These are phyloP conservation scores for Ceratobasidium sp. DNA, from an alignment of 1,284 basidiomycete genomes.

Conservation along the genomic window DNA sequence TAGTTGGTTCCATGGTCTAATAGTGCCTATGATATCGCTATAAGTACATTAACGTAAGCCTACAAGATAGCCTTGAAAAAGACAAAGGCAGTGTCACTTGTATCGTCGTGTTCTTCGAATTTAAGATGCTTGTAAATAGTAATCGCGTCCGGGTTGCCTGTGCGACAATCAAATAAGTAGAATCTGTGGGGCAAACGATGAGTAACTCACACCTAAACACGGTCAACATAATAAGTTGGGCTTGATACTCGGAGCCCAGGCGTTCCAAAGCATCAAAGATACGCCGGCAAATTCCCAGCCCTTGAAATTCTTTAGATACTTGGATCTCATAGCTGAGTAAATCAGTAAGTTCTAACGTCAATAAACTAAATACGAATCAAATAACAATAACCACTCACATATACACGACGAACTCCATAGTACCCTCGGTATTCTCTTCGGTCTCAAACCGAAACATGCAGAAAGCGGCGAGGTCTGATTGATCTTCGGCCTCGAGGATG, in stretches of 20 bases:
- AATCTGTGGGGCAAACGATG: too few species aligned
- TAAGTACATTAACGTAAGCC: not conserved
- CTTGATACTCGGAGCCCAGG: constrained; percentile 22
- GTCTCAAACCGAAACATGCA: constrained; percentile 40
- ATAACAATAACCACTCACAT: constrained; percentile 12
- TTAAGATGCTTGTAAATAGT: constrained; percentile 29
- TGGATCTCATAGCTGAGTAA: constrained; percentile 38
- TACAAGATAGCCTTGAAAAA: constrained; percentile 30
- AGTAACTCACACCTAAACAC: constrained; percentile 29
- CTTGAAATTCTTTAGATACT: constrained; percentile 11
- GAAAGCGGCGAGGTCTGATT: constrained; percentile 33
- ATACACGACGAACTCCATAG: constrained; percentile 29
- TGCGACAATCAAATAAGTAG: not conserved
- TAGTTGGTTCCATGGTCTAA: constrained; percentile 17
- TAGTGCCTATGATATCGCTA: constrained; percentile 20
- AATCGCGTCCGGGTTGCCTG: constrained; percentile 33
- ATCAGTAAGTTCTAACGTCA: not conserved
- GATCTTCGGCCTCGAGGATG: constrained; percentile 22
- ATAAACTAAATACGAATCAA: not conserved
- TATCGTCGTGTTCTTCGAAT: constrained; percentile 29
- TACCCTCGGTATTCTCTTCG: constrained; percentile 19
- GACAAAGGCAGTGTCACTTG: constrained; percentile 25
- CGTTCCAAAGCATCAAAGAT: constrained; percentile 36
- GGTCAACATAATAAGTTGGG: constrained; percentile 31
- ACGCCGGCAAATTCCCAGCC: constrained; percentile 25